A percentile compares a stretch with the other conserved stretches of the same genome.
phyloP scores from a whole-genome alignment of 768 basidiomycete genomes.

The Trametes cinnabarina region DNA sequence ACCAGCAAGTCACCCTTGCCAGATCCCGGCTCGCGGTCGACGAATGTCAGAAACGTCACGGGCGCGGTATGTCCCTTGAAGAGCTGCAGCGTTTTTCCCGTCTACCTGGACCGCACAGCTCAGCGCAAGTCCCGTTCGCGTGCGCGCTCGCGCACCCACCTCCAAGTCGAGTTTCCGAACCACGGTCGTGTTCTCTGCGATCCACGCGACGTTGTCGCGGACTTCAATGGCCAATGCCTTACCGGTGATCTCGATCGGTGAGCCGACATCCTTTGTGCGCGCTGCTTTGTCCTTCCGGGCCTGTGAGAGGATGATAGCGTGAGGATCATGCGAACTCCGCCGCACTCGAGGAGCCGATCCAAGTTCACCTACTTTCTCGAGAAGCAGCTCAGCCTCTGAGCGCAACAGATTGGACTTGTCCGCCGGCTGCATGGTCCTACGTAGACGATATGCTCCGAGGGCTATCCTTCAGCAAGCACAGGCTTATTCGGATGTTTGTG shows the following conservation, averaged over 20 bases:
- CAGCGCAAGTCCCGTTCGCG: not conserved
- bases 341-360: too few species aligned
- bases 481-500: not conserved
- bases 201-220: constrained; percentile 69
- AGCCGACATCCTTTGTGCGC: constrained; percentile 66
- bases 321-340: not conserved
- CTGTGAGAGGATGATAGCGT: constrained; percentile 34
- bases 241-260: constrained; percentile 73
- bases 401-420: constrained; percentile 57
- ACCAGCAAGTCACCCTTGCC: constrained; percentile 57
- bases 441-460: too few species aligned
- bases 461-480: not conserved
- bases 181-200: constrained; percentile 81
- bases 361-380: constrained; percentile 50
- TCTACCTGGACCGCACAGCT: constrained; percentile 42
- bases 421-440: constrained; percentile 23
- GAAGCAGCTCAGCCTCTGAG: constrained; percentile 66
- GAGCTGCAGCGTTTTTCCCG: constrained; percentile 72
- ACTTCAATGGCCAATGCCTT: constrained; percentile 74
- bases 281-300: constrained; percentile 72
- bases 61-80: constrained; percentile 88
- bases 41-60: constrained; percentile 79
- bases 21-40: constrained; percentile 39
- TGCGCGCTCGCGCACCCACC: constrained; percentile 44
- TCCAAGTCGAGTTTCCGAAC: constrained; percentile 73